phyloP scores from a whole-genome alignment of 2,329 filamentous ascomycete species.

The Chaetomium globosum region DNA sequence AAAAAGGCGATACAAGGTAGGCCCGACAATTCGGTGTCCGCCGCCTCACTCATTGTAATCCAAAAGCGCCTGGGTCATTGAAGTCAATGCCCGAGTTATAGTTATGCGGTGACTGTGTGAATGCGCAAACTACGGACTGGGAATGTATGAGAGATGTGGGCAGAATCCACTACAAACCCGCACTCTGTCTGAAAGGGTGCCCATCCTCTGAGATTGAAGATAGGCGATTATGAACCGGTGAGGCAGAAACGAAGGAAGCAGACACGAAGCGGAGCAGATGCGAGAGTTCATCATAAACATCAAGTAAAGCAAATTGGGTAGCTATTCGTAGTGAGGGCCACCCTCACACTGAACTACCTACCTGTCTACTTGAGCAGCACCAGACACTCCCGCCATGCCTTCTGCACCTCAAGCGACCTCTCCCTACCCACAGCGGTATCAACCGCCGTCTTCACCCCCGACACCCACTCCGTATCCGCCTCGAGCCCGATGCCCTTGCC shows the following conservation, averaged over 20 bases:
- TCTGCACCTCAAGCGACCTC: constrained; percentile 43
- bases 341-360: background rate
- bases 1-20: no score
- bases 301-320: background rate
- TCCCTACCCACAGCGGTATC: constrained; percentile 54
- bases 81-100: background rate
- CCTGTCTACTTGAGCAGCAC: constrained; percentile 16
- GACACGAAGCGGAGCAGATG: background rate
- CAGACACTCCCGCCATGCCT: constrained; percentile 37
- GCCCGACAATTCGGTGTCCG: no score
- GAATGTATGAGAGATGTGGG: background rate
- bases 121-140: background rate
- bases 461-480: constrained; percentile 23
- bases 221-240: background rate
- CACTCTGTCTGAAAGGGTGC: background rate
- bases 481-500: constrained; percentile 41
- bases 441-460: constrained; percentile 48
- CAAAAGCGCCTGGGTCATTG: no score
- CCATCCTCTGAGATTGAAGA: background rate
- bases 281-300: background rate
- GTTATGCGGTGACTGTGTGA: background rate
- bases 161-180: no score
- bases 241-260: background rate
- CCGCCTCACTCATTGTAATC: no score
- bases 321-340: background rate